Conservation (phyloP, 441 rosid species). For the Metrosideros polymorpha region DNA sequence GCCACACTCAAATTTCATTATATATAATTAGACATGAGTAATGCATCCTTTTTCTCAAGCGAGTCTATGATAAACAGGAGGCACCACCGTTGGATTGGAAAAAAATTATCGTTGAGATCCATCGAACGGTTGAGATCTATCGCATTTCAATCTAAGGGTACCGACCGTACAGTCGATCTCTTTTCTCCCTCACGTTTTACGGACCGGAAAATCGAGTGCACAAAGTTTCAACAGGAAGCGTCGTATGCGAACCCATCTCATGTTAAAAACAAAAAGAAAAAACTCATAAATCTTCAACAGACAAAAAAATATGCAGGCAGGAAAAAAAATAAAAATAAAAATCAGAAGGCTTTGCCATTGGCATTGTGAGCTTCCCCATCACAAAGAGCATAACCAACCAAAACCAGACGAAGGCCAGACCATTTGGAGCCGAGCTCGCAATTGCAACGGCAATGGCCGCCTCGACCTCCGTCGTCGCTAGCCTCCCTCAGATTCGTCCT, state of each 20-base stretch:
- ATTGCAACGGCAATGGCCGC: background rate
- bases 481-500: background rate
- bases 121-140: background rate
- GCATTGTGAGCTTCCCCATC: background rate
- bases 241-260: background rate
- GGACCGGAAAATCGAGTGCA: background rate
- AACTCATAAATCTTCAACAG: background rate
- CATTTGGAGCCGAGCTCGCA: background rate
- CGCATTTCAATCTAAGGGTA: background rate
- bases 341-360: background rate
- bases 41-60: background rate
- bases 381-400: background rate
- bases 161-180: background rate
- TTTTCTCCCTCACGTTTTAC: no score
- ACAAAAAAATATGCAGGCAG: background rate
- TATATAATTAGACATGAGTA: background rate
- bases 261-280: background rate
- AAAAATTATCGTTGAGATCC: background rate
- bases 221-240: background rate
- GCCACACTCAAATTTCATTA: background rate
- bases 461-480: constrained; percentile 10
- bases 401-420: background rate
- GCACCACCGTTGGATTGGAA: rapidly evolving
- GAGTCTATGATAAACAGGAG: background rate
- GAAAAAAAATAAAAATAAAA: background rate